Evolutionary conservation across 495 filamentous ascomycete genomes (phyloP), one percentile per base, ranked within the genome.

Genomic region (Oleoguttula mirabilis): DNA sequence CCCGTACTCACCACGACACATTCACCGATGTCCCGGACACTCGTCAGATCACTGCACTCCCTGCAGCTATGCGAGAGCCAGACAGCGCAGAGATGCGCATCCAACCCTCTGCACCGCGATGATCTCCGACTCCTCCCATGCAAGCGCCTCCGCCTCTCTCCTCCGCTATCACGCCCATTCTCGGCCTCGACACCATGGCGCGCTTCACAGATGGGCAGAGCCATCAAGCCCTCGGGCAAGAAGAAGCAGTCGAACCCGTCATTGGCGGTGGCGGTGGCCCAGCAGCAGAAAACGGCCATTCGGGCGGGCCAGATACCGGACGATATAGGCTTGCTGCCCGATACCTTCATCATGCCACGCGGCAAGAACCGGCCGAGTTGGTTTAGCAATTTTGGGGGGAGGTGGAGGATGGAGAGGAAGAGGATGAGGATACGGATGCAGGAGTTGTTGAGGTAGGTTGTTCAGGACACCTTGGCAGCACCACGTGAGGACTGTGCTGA

Each of bases 271-370:
- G 11, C 15, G n/a, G n/a, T 20, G n/a, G 21, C 17, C 7, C 21
- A 37, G 15, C 3, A 24, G 42, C 6, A 32, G 10, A 3, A 31
- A 10, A n/a, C 30, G 8, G 35, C 35, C 19, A n/a, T 46, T 20
- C 10, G 17, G 4, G 16, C 12, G 10, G 50, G 37, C 8, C n/a
- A 22, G 15, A 22, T 50, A 12, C 41, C 43, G 1, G 21, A 38
- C 17, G 51, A 54, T 20, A 12, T 54, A 2, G 51, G 51, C 15
- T 15, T 54, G 4, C 8, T 54, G 2, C 21, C 42, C 12, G 42
- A 33, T n/a, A 54, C 51, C 7, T 46, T 54, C 34, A 42, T 54
- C 36, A 48, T 39, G 47, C 51, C 51, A 10, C 15, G 15, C 7
- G 24, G 47, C 14, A 36, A 40, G 35, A 51, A 51, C 15, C 35